phyloP scores from a whole-genome alignment of 1,139 yeast genomes.

The Yamadazyma mexicana region DNA sequence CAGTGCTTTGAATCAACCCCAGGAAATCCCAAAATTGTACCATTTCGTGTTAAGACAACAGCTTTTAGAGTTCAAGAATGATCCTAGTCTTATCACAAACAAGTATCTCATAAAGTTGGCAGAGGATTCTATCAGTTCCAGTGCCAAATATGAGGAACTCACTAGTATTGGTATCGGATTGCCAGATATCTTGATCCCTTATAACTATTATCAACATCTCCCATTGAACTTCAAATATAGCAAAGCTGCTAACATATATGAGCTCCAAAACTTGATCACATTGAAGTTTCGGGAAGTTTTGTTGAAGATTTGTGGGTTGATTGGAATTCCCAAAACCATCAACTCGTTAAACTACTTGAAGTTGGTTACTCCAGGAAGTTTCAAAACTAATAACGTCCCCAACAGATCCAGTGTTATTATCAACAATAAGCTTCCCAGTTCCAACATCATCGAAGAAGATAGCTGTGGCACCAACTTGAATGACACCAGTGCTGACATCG shows the following conservation, averaged over 20 bases:
- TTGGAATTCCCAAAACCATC: slow-evolving; percentile 83
- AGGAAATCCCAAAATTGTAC: slow-evolving; percentile 73
- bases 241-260: slow-evolving; percentile 31
- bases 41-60: slow-evolving; percentile 69
- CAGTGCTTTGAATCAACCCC: slow-evolving; percentile 78
- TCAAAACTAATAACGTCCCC: slow-evolving; percentile 30
- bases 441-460: slow-evolving; percentile 43
- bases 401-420: slow-evolving; percentile 31
- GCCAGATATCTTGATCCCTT: slow-evolving; percentile 47
- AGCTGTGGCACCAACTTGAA: slow-evolving; percentile 40
- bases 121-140: slow-evolving; percentile 40
- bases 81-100: slow-evolving; percentile 31
- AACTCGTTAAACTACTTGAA: slow-evolving; percentile 70
- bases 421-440: slow-evolving; percentile 39
- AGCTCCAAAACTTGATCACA: slow-evolving; percentile 44
- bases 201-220: slow-evolving; percentile 37
- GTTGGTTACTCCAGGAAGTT: slow-evolving; percentile 59
- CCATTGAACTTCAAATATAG: slow-evolving; percentile 40
- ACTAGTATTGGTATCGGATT: slow-evolving; percentile 45
- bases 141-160: slow-evolving; percentile 39
- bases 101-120: slow-evolving; percentile 33
- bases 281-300: slow-evolving; percentile 72
- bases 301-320: slow-evolving; percentile 72
- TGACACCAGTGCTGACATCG: slow-evolving; percentile 13
- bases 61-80: slow-evolving; percentile 32